A percentile compares a stretch with the other conserved stretches of the same genome.
phyloP scores from a whole-genome alignment of 176 grass and related monocot species.

The Tuctoria greenei region DNA sequence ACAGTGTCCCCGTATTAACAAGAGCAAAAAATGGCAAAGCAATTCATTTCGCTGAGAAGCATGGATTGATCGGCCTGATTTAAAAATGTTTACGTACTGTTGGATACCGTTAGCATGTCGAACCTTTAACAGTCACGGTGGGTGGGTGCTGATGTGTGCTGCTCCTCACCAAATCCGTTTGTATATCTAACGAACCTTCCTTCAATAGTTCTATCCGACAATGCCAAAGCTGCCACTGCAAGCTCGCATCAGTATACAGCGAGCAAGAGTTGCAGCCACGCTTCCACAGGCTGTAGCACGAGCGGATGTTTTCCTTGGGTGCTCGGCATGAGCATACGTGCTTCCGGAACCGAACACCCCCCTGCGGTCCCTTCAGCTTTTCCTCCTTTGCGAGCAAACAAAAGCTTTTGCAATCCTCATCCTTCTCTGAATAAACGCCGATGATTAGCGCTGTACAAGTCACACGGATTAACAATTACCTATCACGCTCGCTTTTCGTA shows the following conservation, averaged over 20 bases:
- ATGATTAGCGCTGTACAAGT: background rate
- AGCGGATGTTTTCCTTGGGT: slow-evolving; percentile 23
- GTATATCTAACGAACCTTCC: slow-evolving; percentile 26
- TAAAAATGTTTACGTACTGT: background rate
- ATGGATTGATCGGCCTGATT: background rate
- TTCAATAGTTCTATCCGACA: background rate
- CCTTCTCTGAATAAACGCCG: background rate
- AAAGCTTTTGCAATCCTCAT: background rate
- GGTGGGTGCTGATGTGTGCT: slow-evolving; percentile 26
- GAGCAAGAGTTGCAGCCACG: slow-evolving; percentile 18
- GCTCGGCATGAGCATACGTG: slow-evolving; percentile 17
- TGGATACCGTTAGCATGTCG: slow-evolving; percentile 42
- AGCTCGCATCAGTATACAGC: background rate
- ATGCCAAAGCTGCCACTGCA: background rate
- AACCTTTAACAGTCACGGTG: slow-evolving; percentile 8
- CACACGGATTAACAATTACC: background rate
- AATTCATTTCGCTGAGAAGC: background rate
- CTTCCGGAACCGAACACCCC: slow-evolving; percentile 9
- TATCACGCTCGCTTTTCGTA: slow-evolving; percentile 20
- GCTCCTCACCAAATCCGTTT: background rate
- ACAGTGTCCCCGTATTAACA: background rate
- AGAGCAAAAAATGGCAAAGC: background rate
- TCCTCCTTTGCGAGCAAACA: slow-evolving; percentile 3
- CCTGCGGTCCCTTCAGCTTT: slow-evolving; percentile 10
- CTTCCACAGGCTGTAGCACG: slow-evolving; percentile 17